These are phyloP conservation scores for Zygosaccharomyces lentus DNA, from an alignment of 805 yeast genomes.

Conservation along the genomic window DNA sequence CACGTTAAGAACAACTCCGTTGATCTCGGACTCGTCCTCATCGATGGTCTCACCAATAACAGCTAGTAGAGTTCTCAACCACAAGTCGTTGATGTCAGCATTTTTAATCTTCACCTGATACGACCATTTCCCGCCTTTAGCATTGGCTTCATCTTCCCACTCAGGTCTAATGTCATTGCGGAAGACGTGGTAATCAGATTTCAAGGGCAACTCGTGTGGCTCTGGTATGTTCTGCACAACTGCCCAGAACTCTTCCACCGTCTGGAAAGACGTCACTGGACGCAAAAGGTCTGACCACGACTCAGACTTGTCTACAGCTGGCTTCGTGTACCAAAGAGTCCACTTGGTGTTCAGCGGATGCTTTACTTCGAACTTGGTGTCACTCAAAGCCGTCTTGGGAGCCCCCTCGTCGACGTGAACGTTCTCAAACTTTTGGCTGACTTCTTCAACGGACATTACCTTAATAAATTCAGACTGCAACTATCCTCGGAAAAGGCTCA, in stretches of 20 bases:
- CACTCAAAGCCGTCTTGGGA: slow-evolving; percentile 32
- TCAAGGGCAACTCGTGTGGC: slow-evolving; percentile 84
- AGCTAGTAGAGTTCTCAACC: slow-evolving; percentile 85
- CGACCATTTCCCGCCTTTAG: slow-evolving; percentile 93
- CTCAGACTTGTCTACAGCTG: slow-evolving; percentile 71
- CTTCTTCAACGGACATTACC: slow-evolving; percentile 37
- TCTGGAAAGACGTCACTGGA: slow-evolving; percentile 83
- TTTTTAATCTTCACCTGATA: slow-evolving; percentile 64
- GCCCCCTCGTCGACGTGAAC: slow-evolving; percentile 23
- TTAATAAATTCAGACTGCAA: background rate
- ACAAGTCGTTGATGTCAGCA: slow-evolving; percentile 74
- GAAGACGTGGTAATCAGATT: slow-evolving; percentile 92
- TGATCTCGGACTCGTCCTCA: slow-evolving; percentile 78
- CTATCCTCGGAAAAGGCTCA: slow-evolving; percentile 1
- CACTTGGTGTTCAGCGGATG: slow-evolving; percentile 89
- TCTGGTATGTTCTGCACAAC: slow-evolving; percentile 89
- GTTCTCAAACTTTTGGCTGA: slow-evolving; percentile 31
- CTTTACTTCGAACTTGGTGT: slow-evolving; percentile 35
- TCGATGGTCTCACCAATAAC: slow-evolving; percentile 95
- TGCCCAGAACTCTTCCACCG: slow-evolving; percentile 99
- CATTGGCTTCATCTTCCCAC: slow-evolving; percentile 91
- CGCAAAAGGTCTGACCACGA: slow-evolving; percentile 90
- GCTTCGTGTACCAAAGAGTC: slow-evolving; percentile 98
- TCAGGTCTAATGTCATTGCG: slow-evolving; percentile 93
- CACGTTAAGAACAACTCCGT: slow-evolving; percentile 87